Evolutionary conservation across 495 filamentous ascomycete genomes (phyloP).

Genomic region (Tuber magnatum): DNA sequence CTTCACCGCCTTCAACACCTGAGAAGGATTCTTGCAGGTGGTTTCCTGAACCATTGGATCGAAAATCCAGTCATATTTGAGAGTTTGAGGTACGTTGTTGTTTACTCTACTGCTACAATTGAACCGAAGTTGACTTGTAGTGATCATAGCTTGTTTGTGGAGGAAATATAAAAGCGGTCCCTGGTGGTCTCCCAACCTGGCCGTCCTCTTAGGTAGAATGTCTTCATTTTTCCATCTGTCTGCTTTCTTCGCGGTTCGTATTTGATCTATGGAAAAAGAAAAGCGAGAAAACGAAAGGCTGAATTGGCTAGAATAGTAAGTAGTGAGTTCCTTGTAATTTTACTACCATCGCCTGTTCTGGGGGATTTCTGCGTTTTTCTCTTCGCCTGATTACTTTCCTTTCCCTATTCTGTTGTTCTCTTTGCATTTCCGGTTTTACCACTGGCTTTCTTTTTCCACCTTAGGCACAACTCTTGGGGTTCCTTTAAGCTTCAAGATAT

Average conservation of each 20-base stretch:
- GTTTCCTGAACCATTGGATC: constrained; percentile 73
- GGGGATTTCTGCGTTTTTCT: not conserved
- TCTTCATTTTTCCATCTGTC: not conserved
- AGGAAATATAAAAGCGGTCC: not conserved
- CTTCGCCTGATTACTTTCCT: not conserved
- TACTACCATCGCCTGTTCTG: not conserved
- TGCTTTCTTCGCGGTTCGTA: not conserved
- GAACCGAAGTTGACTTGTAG: not conserved
- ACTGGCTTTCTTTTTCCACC: not conserved
- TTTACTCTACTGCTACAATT: not conserved
- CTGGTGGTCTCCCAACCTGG: not conserved
- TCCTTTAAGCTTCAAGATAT: not conserved
- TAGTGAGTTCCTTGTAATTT: not conserved
- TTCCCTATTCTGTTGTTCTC: not conserved
- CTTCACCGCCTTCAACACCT: constrained; percentile 68
- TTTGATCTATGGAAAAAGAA: not conserved
- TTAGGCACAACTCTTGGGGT: not conserved
- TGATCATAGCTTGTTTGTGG: not conserved
- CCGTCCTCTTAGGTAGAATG: not conserved
- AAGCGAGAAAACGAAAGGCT: not conserved
- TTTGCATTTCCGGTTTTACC: not conserved
- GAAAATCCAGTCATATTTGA: constrained; percentile 73
- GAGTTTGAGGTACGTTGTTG: constrained; percentile 52
- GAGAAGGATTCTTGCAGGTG: constrained; percentile 68
- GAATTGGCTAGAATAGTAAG: not conserved